Evolutionary conservation across 164 flowering plant species (phyloP).

Genomic region (Paratinospora sagittata): DNA sequence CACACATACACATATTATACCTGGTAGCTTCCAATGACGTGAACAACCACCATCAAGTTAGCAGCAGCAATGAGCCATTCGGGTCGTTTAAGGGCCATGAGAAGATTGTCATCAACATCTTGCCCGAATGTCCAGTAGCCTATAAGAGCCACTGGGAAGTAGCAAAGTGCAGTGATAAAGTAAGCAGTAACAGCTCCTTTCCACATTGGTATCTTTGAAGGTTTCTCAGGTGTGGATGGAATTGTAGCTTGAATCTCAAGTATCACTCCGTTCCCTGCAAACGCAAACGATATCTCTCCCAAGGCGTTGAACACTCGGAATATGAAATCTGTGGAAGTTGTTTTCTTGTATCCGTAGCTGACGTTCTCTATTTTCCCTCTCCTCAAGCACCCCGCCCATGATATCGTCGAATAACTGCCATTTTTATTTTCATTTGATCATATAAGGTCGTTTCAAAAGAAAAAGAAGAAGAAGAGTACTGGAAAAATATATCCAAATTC

Average conservation of each 20-base stretch:
- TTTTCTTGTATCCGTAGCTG: conserved; percentile 66
- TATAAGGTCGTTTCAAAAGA: too few relatives aligned
- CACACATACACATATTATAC: conserved; percentile 20
- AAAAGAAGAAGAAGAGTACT: too few relatives aligned
- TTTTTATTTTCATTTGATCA: not conserved
- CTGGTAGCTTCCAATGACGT: conserved; percentile 96
- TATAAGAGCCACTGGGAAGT: conserved; percentile 77
- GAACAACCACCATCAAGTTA: conserved; percentile 83
- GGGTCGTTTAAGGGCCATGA: conserved; percentile 56
- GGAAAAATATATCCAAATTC: too few relatives aligned
- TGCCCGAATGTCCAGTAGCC: conserved; percentile 91
- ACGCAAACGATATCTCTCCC: conserved; percentile 81
- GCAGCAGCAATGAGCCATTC: conserved; percentile 89
- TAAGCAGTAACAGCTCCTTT: conserved; percentile 68
- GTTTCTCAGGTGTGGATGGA: conserved; percentile 83
- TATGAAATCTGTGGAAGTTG: conserved; percentile 45
- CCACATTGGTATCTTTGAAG: conserved; percentile 83
- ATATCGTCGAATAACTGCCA: conserved; percentile 78
- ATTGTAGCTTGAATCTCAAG: conserved; percentile 92
- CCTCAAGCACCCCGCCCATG: conserved; percentile 70
- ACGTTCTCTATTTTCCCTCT: conserved; percentile 47
- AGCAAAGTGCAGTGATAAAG: conserved; percentile 67
- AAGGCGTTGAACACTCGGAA: conserved; percentile 80
- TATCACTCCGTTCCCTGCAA: conserved; percentile 79
- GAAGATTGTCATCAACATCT: conserved; percentile 73